A percentile compares a stretch with the other conserved stretches of the same genome.
These are phyloP conservation scores for Auricularia heimuer DNA, from an alignment of 768 basidiomycete species.

Conservation along the genomic window DNA sequence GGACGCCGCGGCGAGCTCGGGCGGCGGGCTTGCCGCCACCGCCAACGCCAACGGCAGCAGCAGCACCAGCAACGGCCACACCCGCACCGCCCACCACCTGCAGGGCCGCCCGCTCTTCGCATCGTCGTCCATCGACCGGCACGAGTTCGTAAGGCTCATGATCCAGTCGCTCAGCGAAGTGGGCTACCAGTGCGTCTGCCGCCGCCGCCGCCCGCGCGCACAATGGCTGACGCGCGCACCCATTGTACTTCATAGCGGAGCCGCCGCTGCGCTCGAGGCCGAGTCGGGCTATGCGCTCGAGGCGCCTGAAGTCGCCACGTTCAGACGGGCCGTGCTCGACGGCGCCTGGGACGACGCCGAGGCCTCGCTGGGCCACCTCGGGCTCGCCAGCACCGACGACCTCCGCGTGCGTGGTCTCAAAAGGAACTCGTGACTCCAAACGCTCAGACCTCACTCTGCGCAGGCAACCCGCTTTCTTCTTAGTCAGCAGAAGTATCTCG, in stretches of 20 bases:
- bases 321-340: constrained; percentile 68
- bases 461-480: constrained; percentile 83
- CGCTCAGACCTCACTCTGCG: not conserved
- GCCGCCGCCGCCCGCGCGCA: not conserved
- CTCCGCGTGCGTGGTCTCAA: constrained; percentile 45
- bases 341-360: constrained; percentile 78
- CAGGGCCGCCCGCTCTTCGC: constrained; percentile 1
- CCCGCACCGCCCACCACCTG: constrained; percentile 40
- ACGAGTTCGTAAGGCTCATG: constrained; percentile 84
- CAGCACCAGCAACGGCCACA: constrained; percentile 51
- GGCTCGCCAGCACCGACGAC: constrained; percentile 56
- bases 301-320: constrained; percentile 62
- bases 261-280: constrained; percentile 78
- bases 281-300: constrained; percentile 91
- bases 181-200: constrained; percentile 43
- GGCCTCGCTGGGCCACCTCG: constrained; percentile 53
- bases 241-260: constrained; percentile 46
- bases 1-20: not conserved
- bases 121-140: constrained; percentile 45
- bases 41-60: constrained; percentile 36
- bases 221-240: constrained; percentile 41
- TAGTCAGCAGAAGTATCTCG: constrained; percentile 92
- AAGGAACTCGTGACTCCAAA: not conserved
- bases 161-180: constrained; percentile 86
- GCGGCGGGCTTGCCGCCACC: constrained; percentile 14